These are phyloP conservation scores for Raddia guianensis DNA, from an alignment of 176 grass and related monocot genomes.

Conservation along the genomic window DNA sequence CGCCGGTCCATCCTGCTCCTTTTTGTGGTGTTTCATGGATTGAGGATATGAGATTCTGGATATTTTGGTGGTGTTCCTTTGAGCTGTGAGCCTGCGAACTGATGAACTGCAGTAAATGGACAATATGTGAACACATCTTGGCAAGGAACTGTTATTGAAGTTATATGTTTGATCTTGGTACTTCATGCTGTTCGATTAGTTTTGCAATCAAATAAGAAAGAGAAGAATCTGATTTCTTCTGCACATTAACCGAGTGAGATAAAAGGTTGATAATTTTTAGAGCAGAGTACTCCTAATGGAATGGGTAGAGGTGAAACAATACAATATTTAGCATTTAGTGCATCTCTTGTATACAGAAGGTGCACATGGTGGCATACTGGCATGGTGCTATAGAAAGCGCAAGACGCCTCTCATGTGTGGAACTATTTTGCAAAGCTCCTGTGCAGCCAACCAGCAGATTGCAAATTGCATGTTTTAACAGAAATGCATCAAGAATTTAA, in stretches of 20 bases:
- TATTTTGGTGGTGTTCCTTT: not conserved
- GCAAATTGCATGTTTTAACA: no score
- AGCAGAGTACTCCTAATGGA: not conserved
- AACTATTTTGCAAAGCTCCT: no score
- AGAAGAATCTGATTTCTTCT: not conserved
- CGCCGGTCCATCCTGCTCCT: not conserved
- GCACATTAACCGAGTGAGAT: not conserved
- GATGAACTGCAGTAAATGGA: not conserved
- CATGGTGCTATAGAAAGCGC: not conserved
- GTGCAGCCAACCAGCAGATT: no score
- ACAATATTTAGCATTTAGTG: not conserved
- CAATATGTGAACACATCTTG: not conserved
- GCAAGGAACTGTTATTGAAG: not conserved
- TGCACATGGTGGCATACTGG: not conserved
- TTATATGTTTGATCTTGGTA: conserved; percentile 7
- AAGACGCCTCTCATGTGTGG: no score
- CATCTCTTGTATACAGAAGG: not conserved
- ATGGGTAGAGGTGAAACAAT: not conserved
- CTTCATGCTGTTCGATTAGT: not conserved
- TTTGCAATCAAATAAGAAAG: not conserved
- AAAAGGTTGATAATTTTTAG: not conserved
- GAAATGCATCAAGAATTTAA: no score
- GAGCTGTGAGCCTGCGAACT: not conserved
- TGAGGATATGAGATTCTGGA: not conserved
- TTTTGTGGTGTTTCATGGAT: not conserved